A percentile compares a stretch with the other conserved stretches of the same genome.
Evolutionary conservation across 2,329 filamentous ascomycete species (phyloP).

Genomic region (Colletotrichum orbiculare): DNA sequence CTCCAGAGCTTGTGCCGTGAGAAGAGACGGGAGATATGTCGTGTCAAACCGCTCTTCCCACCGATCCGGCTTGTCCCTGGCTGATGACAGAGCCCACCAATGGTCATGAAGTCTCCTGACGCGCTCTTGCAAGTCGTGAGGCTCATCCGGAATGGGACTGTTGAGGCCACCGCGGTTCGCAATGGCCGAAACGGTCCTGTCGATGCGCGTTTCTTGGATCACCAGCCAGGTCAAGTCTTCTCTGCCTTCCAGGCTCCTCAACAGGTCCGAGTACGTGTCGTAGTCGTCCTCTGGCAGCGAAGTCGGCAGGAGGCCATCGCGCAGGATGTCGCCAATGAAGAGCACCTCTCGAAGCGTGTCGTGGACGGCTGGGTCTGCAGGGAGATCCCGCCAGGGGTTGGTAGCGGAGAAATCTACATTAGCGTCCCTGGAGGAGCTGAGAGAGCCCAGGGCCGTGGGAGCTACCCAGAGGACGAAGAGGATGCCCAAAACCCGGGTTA

Average conservation of each 20-base stretch:
- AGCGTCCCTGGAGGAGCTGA: background rate
- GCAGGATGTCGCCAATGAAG: slow-evolving; percentile 29
- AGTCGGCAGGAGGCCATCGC: slow-evolving; percentile 31
- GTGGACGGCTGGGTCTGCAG: slow-evolving; percentile 22
- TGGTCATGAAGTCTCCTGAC: slow-evolving; percentile 14
- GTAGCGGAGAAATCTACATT: slow-evolving; percentile 17
- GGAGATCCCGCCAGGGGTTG: slow-evolving; percentile 35
- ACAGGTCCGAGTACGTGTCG: slow-evolving; percentile 24
- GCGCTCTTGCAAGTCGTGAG: slow-evolving; percentile 26
- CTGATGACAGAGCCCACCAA: slow-evolving; percentile 15
- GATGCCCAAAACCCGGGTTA: background rate
- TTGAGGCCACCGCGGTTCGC: slow-evolving; percentile 28
- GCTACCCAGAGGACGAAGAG: slow-evolving; percentile 16
- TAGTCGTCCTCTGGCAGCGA: slow-evolving; percentile 28
- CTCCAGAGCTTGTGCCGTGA: background rate
- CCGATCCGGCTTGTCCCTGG: slow-evolving; percentile 24
- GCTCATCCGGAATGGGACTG: slow-evolving; percentile 32
- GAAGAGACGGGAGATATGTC: slow-evolving; percentile 14
- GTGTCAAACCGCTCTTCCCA: slow-evolving; percentile 28
- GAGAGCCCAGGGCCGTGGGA: slow-evolving; percentile 9
- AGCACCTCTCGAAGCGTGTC: slow-evolving; percentile 21
- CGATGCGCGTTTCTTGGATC: slow-evolving; percentile 28
- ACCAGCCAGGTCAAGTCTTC: slow-evolving; percentile 31
- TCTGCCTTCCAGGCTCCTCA: slow-evolving; percentile 29
- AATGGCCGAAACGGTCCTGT: slow-evolving; percentile 22